A percentile compares a stretch with the other conserved stretches of the same genome.
Evolutionary conservation across 2,329 filamentous ascomycete species (phyloP).

Genomic region (Cadophora malorum): DNA sequence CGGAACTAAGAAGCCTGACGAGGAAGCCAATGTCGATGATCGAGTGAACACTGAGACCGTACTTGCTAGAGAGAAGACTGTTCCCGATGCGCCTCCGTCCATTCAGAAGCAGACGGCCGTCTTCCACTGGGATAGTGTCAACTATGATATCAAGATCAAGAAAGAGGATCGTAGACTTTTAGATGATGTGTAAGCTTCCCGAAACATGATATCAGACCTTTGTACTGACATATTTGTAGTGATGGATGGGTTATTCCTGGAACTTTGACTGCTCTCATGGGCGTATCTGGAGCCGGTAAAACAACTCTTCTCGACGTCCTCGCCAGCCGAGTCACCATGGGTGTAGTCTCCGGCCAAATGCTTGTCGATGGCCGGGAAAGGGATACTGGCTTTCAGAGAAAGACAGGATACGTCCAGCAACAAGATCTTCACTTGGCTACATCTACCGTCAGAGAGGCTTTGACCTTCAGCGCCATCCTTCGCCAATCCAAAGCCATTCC

Average conservation of each 20-base stretch:
- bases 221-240: not conserved
- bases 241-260: slow-evolving; percentile 95
- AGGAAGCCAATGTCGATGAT: slow-evolving; percentile 34
- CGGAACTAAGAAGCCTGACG: slow-evolving; percentile 29
- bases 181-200: slow-evolving; percentile 64
- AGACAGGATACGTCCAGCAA: slow-evolving; percentile 75
- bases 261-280: slow-evolving; percentile 86
- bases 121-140: slow-evolving; percentile 57
- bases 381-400: slow-evolving; percentile 86
- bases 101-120: slow-evolving; percentile 56
- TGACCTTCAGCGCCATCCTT: slow-evolving; percentile 84
- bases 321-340: slow-evolving; percentile 86
- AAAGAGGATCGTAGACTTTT: slow-evolving; percentile 75
- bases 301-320: slow-evolving; percentile 88
- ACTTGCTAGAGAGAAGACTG: slow-evolving; percentile 56
- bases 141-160: slow-evolving; percentile 77
- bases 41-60: slow-evolving; percentile 49
- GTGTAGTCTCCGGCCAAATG: slow-evolving; percentile 87
- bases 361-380: slow-evolving; percentile 68
- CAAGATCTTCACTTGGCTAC: slow-evolving; percentile 89
- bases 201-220: not conserved
- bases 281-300: slow-evolving; percentile 78
- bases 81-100: slow-evolving; percentile 48
- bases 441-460: slow-evolving; percentile 84
- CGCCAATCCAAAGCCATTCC: slow-evolving; percentile 81